phyloP scores from a whole-genome alignment of 257 asterid species.

The Leptodermis oblonga region DNA sequence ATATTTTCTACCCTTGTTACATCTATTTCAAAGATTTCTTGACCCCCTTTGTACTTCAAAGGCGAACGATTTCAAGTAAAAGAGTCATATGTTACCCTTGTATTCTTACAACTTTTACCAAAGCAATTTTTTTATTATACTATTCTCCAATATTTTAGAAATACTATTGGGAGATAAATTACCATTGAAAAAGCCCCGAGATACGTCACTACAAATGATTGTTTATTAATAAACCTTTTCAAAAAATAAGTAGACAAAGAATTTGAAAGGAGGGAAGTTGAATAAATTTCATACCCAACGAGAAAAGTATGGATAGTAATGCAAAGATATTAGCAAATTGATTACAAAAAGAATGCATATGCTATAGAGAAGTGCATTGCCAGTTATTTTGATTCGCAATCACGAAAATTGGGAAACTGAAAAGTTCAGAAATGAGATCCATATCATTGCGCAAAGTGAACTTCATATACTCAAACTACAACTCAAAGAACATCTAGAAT shows the following conservation, averaged over 20 bases:
- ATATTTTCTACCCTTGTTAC: constrained; percentile 54
- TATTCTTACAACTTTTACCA: constrained; percentile 32
- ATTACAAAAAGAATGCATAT: neutral
- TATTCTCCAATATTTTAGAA: constrained; percentile 61
- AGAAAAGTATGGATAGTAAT: neutral
- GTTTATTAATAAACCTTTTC: constrained; percentile 90
- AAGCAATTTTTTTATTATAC: constrained; percentile 46
- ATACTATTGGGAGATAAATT: constrained; percentile 85
- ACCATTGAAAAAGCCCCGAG: constrained; percentile 95
- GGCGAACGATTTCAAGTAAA: constrained; percentile 43
- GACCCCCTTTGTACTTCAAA: constrained; percentile 54
- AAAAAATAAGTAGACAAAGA: neutral
- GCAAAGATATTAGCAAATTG: neutral
- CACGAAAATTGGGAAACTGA: neutral
- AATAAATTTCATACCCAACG: neutral
- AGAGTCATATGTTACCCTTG: constrained; percentile 24
- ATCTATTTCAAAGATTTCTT: constrained; percentile 63
- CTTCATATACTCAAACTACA: neutral
- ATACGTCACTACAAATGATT: constrained; percentile 95
- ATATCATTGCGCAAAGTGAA: neutral
- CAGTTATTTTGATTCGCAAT: neutral
- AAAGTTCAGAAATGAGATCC: neutral
- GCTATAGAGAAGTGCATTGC: neutral
- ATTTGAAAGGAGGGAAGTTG: neutral
- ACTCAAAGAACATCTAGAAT: neutral